These are phyloP conservation scores for Dipteronia sinensis DNA, from an alignment of 345 rosid species.

Conservation along the genomic window DNA sequence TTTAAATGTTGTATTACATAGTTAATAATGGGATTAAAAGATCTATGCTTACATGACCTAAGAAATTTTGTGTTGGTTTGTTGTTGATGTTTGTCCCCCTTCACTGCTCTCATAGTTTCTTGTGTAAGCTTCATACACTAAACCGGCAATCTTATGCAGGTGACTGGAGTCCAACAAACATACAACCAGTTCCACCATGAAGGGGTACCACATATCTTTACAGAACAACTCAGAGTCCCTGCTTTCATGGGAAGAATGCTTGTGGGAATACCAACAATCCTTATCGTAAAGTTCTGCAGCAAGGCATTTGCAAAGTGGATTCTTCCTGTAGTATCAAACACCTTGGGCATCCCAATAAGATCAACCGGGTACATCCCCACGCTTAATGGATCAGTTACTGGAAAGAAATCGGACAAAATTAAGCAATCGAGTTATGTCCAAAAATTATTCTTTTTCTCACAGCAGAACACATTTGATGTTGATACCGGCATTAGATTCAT, in stretches of 20 bases:
- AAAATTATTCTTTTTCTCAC: slow-evolving; percentile 47
- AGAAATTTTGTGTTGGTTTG: background rate
- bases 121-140: background rate
- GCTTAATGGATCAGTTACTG: slow-evolving; percentile 44
- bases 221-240: slow-evolving; percentile 43
- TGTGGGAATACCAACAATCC: slow-evolving; percentile 86
- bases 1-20: no score
- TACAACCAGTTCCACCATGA: slow-evolving; percentile 93
- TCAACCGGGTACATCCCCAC: slow-evolving; percentile 68
- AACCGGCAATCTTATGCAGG: slow-evolving; percentile 42
- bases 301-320: slow-evolving; percentile 86
- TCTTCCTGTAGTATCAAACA: slow-evolving; percentile 72
- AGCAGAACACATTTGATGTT: slow-evolving; percentile 60
- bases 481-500: slow-evolving; percentile 88
- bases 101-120: background rate
- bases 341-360: slow-evolving; percentile 73
- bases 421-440: slow-evolving; percentile 57
- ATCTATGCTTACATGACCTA: background rate
- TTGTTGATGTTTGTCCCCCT: background rate
- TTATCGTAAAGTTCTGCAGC: slow-evolving; percentile 86
- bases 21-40: no score
- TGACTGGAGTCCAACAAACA: slow-evolving; percentile 81
- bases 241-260: slow-evolving; percentile 67
- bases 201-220: slow-evolving; percentile 59
- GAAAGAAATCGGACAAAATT: slow-evolving; percentile 47